Conservation (phyloP, 1,139 yeast species). For the Pichia sp. region DNA sequence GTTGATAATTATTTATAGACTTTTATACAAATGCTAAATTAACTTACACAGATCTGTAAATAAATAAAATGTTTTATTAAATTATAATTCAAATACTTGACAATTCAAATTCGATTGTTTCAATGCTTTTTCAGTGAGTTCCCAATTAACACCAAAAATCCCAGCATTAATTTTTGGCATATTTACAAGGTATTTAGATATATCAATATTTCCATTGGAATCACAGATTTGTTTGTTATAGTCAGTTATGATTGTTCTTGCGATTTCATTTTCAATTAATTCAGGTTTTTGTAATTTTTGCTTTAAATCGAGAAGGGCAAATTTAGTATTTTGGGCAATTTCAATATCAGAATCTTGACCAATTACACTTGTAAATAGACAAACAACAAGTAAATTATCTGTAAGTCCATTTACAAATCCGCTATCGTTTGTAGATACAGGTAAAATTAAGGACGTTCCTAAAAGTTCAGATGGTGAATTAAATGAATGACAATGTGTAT, state of each 20-base stretch:
- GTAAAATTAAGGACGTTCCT: constrained; percentile 50
- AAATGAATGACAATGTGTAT: constrained; percentile 39
- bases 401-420: constrained; percentile 29
- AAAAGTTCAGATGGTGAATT: constrained; percentile 34
- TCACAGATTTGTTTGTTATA: not conserved
- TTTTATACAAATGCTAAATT: not conserved
- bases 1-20: constrained; percentile 21
- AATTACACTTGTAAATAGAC: constrained; percentile 56
- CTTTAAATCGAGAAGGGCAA: constrained; percentile 42
- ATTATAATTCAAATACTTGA: constrained; percentile 37
- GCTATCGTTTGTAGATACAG: constrained; percentile 30
- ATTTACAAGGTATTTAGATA: constrained; percentile 28
- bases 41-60: no score
- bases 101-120: constrained; percentile 30
- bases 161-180: constrained; percentile 84
- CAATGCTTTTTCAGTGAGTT: constrained; percentile 50
- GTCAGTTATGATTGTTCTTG: constrained; percentile 5
- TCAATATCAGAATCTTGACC: constrained; percentile 39
- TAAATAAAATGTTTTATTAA: no score
- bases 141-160: constrained; percentile 76
- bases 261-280: constrained; percentile 8
- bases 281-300: constrained; percentile 31
- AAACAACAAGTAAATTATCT: constrained; percentile 41
- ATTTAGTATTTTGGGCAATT: constrained; percentile 44
- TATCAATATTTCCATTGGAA: not conserved